Evolutionary conservation across 768 basidiomycete species (phyloP), one percentile per base, ranked within the genome.

Genomic region (Tubosaeta brunneosetosa): DNA sequence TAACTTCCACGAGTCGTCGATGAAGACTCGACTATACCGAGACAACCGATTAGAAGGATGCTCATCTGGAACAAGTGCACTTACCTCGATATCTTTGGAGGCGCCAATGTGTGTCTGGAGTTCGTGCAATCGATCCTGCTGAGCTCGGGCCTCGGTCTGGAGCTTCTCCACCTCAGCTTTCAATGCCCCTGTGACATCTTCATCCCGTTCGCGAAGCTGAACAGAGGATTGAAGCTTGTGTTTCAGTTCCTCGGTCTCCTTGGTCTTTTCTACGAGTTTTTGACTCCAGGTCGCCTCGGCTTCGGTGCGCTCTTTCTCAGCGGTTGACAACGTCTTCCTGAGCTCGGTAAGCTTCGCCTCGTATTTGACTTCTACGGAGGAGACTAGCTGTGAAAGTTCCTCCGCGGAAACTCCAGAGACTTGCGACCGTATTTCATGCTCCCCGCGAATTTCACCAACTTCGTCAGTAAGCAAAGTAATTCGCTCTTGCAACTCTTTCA

Each of bases 221-320:
- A 80, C 77, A 27, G 80, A 76, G 11, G 75, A 76, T 17, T 79
- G 83, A 36, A 93, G 64, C 38, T 76, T 62, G 37, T 71, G 73
- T 63, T 85, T 83, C 55, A 94, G 62, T 46, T 83, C 80, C 52
- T 97, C 92, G 17, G 85, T 72, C 65, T 95, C 94, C 56, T 77
- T 78, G 22, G 80, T 76, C 64, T 91, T 88, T 61, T 91, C 87
- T 25, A 78, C 78, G 31, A 97, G 73, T 65, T 92, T 94, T 51
- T 77, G 78, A 63, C 87, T 88, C 91, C 94, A 95, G 55, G 91
- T 87, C 25, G 88, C 86, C 61, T 98, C 95, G 29, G 80, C 80
- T 46, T 95, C 94, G 49, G 79, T 85, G 36, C 93, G 79, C 67
- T 98, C 97, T 59, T 79, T 83, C 72, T 97, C 95, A 19, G 85